Conservation (phyloP, 768 basidiomycete species). For the Sarcomyxa edulis region DNA sequence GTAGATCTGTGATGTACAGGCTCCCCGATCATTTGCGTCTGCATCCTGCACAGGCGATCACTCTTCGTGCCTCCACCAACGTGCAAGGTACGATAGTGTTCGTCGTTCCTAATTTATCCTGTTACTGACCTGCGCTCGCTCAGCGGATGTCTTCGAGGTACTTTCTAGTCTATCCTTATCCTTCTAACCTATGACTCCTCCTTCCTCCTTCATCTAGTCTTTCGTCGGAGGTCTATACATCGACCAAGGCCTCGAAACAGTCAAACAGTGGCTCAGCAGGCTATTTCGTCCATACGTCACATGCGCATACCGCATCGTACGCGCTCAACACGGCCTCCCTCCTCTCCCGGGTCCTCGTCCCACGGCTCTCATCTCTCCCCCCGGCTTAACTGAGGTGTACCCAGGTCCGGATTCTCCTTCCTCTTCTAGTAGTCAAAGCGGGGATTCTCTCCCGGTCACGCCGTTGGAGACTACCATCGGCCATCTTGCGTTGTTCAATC, state of each 20-base stretch:
- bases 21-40: constrained; percentile 57
- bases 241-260: constrained; percentile 58
- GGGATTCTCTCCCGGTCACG: neutral
- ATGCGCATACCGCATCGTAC: constrained; percentile 59
- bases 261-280: constrained; percentile 52
- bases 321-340: constrained; percentile 62
- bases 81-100: constrained; percentile 54
- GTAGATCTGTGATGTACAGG: constrained; percentile 59
- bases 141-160: constrained; percentile 82
- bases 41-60: constrained; percentile 70
- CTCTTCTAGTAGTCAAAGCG: too few species aligned
- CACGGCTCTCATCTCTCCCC: constrained; percentile 8
- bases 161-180: constrained; percentile 15
- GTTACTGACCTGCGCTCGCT: constrained; percentile 4
- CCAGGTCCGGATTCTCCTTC: neutral
- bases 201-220: constrained; percentile 37
- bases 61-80: constrained; percentile 60
- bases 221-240: constrained; percentile 76
- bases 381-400: neutral
- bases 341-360: constrained; percentile 23
- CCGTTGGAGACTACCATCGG: constrained; percentile 36
- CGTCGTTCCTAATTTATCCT: constrained; percentile 2
- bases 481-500: constrained; percentile 78
- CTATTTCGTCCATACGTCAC: constrained; percentile 61
- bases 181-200: neutral